These are phyloP conservation scores for Colletotrichum cereale DNA, from an alignment of 2,329 filamentous ascomycete species.

Conservation along the genomic window DNA sequence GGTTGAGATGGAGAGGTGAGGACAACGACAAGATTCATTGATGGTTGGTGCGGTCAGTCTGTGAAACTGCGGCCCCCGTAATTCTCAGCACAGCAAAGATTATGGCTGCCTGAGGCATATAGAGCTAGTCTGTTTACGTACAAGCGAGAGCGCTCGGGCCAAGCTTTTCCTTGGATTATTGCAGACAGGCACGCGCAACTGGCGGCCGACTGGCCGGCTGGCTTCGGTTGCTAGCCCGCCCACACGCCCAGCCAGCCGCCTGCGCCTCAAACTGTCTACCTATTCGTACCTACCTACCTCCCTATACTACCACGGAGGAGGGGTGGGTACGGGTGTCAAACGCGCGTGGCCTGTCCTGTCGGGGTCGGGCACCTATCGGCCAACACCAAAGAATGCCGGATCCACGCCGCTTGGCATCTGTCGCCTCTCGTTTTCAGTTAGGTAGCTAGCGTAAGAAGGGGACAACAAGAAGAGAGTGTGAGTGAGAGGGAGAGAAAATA, in stretches of 20 bases:
- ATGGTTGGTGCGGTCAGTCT: slow-evolving; percentile 58
- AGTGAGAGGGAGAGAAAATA: not conserved
- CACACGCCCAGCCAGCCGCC: slow-evolving; percentile 6
- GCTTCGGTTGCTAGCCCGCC: slow-evolving; percentile 26
- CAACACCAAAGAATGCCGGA: slow-evolving; percentile 26
- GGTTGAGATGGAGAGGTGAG: slow-evolving; percentile 64
- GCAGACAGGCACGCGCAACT: slow-evolving; percentile 25
- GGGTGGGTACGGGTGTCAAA: not conserved
- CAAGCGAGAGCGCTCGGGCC: slow-evolving; percentile 37
- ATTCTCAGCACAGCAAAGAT: slow-evolving; percentile 56
- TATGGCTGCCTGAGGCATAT: slow-evolving; percentile 45
- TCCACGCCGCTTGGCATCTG: slow-evolving; percentile 37
- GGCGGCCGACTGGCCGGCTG: slow-evolving; percentile 7
- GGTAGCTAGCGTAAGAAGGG: not conserved
- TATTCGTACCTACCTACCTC: too few relatives aligned
- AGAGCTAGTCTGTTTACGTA: slow-evolving; percentile 27
- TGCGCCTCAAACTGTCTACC: slow-evolving; percentile 1
- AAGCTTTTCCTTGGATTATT: slow-evolving; percentile 16
- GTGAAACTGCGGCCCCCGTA: slow-evolving; percentile 53
- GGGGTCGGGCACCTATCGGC: slow-evolving; percentile 3
- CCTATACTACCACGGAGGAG: not conserved
- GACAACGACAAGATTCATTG: slow-evolving; percentile 64
- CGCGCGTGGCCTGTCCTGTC: not conserved
- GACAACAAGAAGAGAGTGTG: not conserved
- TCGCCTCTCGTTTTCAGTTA: not conserved